A percentile compares a stretch with the other conserved stretches of the same genome.
phyloP scores from a whole-genome alignment of 306 rosid species.

The Corylus avellana region DNA sequence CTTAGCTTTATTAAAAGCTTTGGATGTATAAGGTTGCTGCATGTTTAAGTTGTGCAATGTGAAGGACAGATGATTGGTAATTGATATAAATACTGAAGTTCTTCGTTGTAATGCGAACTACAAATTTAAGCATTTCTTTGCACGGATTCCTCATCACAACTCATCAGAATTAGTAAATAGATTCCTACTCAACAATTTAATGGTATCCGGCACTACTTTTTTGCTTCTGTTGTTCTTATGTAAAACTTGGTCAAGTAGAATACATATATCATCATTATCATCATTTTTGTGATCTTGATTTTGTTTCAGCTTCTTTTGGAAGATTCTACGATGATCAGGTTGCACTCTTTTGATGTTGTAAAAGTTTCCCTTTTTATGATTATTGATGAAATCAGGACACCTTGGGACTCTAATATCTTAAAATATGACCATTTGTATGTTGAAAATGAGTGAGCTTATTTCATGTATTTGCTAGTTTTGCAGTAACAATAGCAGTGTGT shows the following conservation, averaged over 20 bases:
- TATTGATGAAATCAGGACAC: slow-evolving; percentile 17
- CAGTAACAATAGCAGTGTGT: neutral
- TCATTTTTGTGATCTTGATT: neutral
- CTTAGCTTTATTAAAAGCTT: neutral
- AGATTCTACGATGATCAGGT: slow-evolving; percentile 4
- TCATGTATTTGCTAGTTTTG: neutral
- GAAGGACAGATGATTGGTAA: neutral
- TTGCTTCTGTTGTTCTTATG: neutral
- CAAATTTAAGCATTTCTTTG: neutral
- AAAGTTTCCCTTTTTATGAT: slow-evolving; percentile 8
- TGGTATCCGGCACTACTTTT: neutral
- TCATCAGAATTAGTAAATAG: neutral
- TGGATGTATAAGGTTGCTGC: neutral
- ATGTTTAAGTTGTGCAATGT: neutral
- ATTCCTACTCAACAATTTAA: slow-evolving; percentile 5
- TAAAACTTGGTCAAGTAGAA: slow-evolving; percentile 7
- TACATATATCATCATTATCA: neutral
- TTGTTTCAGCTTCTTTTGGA: slow-evolving; percentile 12
- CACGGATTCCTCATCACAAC: neutral
- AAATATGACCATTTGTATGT: neutral
- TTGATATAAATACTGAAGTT: neutral
- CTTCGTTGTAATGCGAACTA: neutral
- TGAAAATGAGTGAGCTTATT: slow-evolving; percentile 1
- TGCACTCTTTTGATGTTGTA: slow-evolving; percentile 12
- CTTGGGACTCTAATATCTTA: neutral